A percentile compares a stretch with the other conserved stretches of the same genome.
These are phyloP conservation scores for Cenchrus purpureus DNA, from an alignment of 176 grass and related monocot species.

Conservation along the genomic window DNA sequence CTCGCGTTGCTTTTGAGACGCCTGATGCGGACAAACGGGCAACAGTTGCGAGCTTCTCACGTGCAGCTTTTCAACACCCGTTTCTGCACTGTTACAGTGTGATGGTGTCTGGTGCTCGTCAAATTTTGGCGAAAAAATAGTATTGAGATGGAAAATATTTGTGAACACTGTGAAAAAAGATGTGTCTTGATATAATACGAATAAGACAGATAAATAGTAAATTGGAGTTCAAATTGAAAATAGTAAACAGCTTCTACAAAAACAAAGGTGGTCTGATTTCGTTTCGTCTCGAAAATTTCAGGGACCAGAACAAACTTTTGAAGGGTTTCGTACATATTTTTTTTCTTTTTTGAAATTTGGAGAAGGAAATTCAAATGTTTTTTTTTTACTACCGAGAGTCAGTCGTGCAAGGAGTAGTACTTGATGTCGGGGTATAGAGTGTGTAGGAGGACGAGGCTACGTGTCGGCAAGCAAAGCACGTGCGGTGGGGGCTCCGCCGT, in stretches of 20 bases:
- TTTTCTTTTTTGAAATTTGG: no score
- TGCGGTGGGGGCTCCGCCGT: conserved; percentile 31
- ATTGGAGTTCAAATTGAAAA: no score
- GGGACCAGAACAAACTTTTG: no score
- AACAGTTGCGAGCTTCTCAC: background rate
- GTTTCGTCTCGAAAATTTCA: background rate
- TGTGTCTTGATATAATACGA: no score
- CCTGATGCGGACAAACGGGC: background rate
- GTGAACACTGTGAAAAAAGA: no score
- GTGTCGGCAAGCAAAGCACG: conserved; percentile 32
- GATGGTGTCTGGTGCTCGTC: no score
- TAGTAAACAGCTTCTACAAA: no score
- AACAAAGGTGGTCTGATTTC: background rate
- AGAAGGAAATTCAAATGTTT: background rate
- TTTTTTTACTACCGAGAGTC: background rate
- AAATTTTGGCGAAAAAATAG: no score
- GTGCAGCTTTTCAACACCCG: background rate
- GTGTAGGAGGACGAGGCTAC: background rate
- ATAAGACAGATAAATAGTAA: no score
- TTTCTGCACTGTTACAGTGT: no score
- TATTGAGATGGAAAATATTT: no score
- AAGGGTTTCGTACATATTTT: no score
- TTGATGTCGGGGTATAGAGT: conserved; percentile 1
- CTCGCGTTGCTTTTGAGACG: background rate
- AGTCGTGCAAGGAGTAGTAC: background rate